A percentile compares a stretch with the other conserved stretches of the same genome.
Conservation (phyloP, 495 filamentous ascomycete genomes). For the Neurospora intermedia region DNA sequence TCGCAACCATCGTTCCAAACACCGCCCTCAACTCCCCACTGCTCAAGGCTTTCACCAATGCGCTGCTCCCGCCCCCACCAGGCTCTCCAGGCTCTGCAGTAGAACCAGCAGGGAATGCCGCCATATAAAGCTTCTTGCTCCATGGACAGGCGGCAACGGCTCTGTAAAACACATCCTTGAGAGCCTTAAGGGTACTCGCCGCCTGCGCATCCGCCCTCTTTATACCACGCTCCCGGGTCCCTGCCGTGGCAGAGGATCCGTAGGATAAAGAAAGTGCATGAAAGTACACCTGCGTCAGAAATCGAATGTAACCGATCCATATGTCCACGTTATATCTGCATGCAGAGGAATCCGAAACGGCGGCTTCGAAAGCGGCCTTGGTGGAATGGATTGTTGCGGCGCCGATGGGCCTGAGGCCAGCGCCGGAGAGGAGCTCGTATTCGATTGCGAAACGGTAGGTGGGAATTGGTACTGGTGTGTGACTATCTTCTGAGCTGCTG, state of each 20-base stretch:
- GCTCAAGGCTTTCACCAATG: conserved; percentile 18
- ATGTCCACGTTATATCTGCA: conserved; percentile 36
- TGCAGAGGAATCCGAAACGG: conserved; percentile 30
- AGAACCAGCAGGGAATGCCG: conserved; percentile 36
- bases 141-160: conserved; percentile 63
- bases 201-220: conserved; percentile 1
- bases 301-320: conserved; percentile 60
- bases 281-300: conserved; percentile 17
- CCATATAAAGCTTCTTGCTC: conserved; percentile 59
- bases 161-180: conserved; percentile 50
- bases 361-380: conserved; percentile 61
- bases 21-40: conserved; percentile 45
- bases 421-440: conserved; percentile 39
- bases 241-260: background rate
- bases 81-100: background rate
- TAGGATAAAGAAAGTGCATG: background rate
- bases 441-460: conserved; percentile 58
- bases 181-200: background rate
- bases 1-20: conserved; percentile 24
- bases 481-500: conserved; percentile 15
- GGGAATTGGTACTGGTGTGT: conserved; percentile 18
- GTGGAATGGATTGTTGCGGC: conserved; percentile 43
- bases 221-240: conserved; percentile 17
- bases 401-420: conserved; percentile 15
- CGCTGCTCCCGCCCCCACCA: background rate